Conservation (phyloP, 345 rosid species). For the Luvunga scandens region DNA sequence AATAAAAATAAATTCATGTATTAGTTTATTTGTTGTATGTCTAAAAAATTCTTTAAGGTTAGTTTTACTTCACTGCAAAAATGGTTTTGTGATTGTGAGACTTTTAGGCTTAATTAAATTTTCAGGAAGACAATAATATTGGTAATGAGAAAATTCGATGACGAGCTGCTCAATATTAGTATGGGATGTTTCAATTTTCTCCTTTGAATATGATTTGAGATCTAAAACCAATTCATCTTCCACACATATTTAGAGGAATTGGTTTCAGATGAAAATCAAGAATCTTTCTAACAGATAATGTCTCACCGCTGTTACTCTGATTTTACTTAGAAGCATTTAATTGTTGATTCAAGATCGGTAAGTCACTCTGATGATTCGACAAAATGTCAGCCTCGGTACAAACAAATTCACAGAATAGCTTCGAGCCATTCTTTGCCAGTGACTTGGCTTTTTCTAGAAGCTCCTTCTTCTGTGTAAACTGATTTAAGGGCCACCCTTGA, state of each 20-base stretch:
- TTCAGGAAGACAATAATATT: no score
- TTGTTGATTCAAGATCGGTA: constrained; percentile 26
- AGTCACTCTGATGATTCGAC: constrained; percentile 10
- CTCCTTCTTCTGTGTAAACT: constrained; percentile 26
- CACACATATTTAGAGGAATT: constrained; percentile 21
- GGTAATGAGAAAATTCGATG: no score
- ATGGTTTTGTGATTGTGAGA: no score
- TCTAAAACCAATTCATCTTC: constrained; percentile 26
- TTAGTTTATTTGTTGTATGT: no score
- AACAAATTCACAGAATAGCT: constrained; percentile 28
- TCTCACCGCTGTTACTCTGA: constrained; percentile 33
- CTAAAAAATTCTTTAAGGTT: no score
- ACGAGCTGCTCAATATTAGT: no score
- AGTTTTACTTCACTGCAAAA: no score
- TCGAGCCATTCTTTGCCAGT: constrained; percentile 23
- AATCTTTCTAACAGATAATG: constrained; percentile 36
- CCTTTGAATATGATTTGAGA: constrained; percentile 15
- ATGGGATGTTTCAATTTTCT: no score
- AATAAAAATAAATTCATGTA: no score
- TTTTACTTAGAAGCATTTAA: constrained; percentile 27
- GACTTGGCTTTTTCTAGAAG: constrained; percentile 38
- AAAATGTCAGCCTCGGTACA: constrained; percentile 29
- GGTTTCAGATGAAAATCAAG: constrained; percentile 31
- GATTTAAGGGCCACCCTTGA: constrained; percentile 51
- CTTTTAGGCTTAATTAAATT: no score